A percentile compares a stretch with the other conserved stretches of the same genome.
phyloP scores from a whole-genome alignment of 78 protist species.

The Pigoraptor vietnamica region DNA sequence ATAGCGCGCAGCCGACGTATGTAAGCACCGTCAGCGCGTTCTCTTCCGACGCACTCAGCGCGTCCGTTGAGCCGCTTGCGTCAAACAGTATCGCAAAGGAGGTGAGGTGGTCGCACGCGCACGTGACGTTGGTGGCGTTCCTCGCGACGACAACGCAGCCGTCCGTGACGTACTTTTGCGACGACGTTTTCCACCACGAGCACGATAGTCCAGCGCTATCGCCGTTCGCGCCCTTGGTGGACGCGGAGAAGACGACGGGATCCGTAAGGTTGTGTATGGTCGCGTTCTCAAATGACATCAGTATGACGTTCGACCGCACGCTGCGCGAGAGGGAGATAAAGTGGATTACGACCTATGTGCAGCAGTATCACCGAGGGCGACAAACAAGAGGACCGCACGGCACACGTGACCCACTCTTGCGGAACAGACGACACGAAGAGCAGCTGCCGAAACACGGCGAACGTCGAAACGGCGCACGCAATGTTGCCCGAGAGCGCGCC shows the following conservation, averaged over 20 bases:
- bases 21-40: background rate
- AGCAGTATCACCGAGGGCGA: too few species aligned
- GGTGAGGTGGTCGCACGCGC: background rate
- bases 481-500: too few species aligned
- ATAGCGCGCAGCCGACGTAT: background rate
- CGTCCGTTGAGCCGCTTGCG: background rate
- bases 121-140: background rate
- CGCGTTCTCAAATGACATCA: background rate
- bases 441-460: too few species aligned
- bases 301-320: background rate
- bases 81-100: background rate
- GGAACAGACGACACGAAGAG: too few species aligned
- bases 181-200: background rate
- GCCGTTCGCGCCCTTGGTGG: background rate
- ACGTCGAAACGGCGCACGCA: too few species aligned
- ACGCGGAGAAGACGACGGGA: background rate
- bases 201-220: background rate
- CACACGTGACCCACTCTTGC: too few species aligned
- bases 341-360: too few species aligned
- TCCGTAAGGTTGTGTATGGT: background rate
- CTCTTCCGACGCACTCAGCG: background rate
- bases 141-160: background rate
- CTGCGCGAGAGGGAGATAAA: background rate
- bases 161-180: background rate
- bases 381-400: too few species aligned